phyloP scores from a whole-genome alignment of 768 basidiomycete species.

The Cyclocybe aegerita region DNA sequence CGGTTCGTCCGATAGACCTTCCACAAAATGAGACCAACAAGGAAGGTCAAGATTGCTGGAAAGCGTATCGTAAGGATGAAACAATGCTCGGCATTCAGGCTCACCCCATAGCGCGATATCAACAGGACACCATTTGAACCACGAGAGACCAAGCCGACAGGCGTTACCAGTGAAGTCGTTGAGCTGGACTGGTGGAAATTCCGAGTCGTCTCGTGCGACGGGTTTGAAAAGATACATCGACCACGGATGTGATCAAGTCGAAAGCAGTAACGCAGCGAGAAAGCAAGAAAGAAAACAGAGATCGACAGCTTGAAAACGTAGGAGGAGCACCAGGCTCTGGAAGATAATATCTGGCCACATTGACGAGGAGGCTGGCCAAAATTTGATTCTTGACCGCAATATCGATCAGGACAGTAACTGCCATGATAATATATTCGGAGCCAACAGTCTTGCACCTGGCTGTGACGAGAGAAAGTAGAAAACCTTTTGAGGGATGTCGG shows the following conservation, averaged over 20 bases:
- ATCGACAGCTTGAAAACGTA: background rate
- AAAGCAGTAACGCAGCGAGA: background rate
- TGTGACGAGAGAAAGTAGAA: too few relatives aligned
- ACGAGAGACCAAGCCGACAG: slow-evolving; percentile 10
- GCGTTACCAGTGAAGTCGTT: slow-evolving; percentile 6
- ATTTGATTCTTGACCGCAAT: slow-evolving; percentile 3
- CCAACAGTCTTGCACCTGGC: too few relatives aligned
- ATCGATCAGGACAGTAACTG: too few relatives aligned
- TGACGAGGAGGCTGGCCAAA: slow-evolving; percentile 14
- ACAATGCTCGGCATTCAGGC: background rate
- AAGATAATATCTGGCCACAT: background rate
- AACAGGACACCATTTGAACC: slow-evolving; percentile 20
- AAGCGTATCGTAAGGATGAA: background rate
- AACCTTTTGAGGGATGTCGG: too few relatives aligned
- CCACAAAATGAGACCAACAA: background rate
- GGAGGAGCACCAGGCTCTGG: slow-evolving; percentile 1
- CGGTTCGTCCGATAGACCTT: background rate
- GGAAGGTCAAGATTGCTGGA: background rate
- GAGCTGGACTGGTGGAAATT: background rate
- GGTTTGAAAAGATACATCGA: background rate
- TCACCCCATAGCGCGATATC: slow-evolving; percentile 21
- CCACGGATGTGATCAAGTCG: too few relatives aligned
- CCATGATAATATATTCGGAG: too few relatives aligned
- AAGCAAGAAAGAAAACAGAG: background rate
- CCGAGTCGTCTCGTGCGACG: background rate